phyloP scores from a whole-genome alignment of 495 filamentous ascomycete species.

The Podospora bellae-mahoneyi region DNA sequence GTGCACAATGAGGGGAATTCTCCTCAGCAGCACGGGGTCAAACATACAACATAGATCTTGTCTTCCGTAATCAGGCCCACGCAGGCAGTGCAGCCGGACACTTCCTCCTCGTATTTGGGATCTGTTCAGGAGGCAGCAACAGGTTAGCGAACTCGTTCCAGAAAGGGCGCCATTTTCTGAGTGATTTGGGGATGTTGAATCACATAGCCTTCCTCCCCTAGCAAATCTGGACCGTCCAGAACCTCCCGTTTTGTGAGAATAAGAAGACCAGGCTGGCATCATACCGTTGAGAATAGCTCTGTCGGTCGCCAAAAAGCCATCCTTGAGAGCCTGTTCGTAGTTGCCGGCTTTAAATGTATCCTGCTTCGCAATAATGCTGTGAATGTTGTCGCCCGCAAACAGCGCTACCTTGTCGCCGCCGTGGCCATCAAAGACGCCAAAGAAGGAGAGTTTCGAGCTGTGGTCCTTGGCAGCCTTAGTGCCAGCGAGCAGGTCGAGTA shows the following conservation, averaged over 20 bases:
- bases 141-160: conserved; percentile 22
- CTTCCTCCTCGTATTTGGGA: conserved; percentile 93
- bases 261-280: conserved; percentile 18
- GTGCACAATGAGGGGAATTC: conserved; percentile 3
- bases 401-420: conserved; percentile 94
- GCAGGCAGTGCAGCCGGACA: conserved; percentile 94
- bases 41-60: conserved; percentile 85
- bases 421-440: conserved; percentile 97
- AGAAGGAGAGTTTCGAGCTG: conserved; percentile 80
- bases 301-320: conserved; percentile 95
- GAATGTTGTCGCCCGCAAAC: conserved; percentile 88
- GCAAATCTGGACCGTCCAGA: conserved; percentile 13
- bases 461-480: conserved; percentile 59
- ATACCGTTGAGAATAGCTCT: conserved; percentile 91
- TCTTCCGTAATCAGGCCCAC: conserved; percentile 82
- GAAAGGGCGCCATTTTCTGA: neutral
- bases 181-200: neutral
- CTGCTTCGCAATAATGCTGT: conserved; percentile 91
- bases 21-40: neutral
- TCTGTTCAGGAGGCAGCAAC: conserved; percentile 52
- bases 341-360: conserved; percentile 86
- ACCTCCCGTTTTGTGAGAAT: conserved; percentile 19
- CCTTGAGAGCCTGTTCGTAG: conserved; percentile 93
- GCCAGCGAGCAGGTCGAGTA: conserved; percentile 79
- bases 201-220: neutral